Evolutionary conservation across 2,329 filamentous ascomycete genomes (phyloP).

Genomic region (Berkeleyomyces basicola): DNA sequence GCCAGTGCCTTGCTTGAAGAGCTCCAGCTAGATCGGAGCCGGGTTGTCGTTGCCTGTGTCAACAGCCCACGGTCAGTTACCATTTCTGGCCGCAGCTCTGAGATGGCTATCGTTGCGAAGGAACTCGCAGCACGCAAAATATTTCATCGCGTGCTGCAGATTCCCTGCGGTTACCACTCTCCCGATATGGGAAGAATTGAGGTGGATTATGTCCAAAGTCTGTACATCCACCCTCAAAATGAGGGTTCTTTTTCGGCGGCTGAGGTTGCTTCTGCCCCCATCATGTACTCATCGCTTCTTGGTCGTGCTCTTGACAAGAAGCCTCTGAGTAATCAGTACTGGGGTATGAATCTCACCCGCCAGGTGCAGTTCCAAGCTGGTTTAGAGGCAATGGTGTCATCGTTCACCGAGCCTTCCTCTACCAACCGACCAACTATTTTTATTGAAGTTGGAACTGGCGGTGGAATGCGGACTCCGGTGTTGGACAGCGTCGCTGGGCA

Average conservation of each 20-base stretch:
- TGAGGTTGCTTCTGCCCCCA: conserved; percentile 7
- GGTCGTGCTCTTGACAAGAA: conserved; percentile 13
- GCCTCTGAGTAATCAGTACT: conserved; percentile 24
- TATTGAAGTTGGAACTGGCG: conserved; percentile 27
- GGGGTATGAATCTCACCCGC: conserved; percentile 29
- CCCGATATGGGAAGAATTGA: conserved; percentile 26
- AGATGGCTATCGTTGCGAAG: conserved; percentile 20
- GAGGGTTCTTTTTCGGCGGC: not conserved
- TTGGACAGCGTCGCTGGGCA: conserved; percentile 20
- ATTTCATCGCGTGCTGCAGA: conserved; percentile 23
- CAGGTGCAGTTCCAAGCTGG: conserved; percentile 29
- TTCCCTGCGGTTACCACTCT: conserved; percentile 29
- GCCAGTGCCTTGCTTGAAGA: conserved; percentile 16
- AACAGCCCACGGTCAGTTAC: conserved; percentile 30
- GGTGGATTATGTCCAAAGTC: conserved; percentile 20
- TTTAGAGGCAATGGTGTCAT: conserved; percentile 21
- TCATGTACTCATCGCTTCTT: conserved; percentile 28
- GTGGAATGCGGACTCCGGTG: conserved; percentile 23
- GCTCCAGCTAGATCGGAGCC: conserved; percentile 15
- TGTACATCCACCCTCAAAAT: not conserved
- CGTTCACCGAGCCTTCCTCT: conserved; percentile 8
- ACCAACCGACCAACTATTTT: conserved; percentile 20
- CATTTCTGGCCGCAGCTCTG: conserved; percentile 24
- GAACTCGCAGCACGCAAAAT: conserved; percentile 21
- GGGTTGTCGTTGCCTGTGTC: conserved; percentile 26